Conservation (phyloP, 108 stramenopile genomes). For the Stephanodiscus minutulus region DNA sequence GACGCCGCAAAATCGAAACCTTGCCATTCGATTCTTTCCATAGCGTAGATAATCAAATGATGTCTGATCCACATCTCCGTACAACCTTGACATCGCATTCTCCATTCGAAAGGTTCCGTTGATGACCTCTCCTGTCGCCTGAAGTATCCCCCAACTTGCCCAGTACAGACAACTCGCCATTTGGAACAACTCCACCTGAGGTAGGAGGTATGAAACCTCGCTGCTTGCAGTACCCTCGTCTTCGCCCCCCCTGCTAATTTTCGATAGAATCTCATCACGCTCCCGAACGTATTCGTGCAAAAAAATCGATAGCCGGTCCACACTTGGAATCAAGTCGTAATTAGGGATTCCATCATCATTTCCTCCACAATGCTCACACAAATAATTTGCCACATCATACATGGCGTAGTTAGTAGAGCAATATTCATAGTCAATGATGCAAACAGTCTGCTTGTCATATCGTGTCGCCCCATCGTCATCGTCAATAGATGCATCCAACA, state of each 20-base stretch:
- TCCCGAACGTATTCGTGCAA: constrained; percentile 51
- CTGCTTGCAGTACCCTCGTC: not conserved
- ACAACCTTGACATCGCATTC: constrained; percentile 19
- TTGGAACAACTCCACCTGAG: constrained; percentile 64
- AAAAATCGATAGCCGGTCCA: constrained; percentile 49
- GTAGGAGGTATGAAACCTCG: constrained; percentile 29
- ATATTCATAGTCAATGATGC: constrained; percentile 90
- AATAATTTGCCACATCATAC: constrained; percentile 91
- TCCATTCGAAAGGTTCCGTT: constrained; percentile 55
- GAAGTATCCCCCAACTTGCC: constrained; percentile 86
- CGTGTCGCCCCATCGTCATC: not conserved
- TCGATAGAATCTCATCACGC: constrained; percentile 14
- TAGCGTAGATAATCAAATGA: constrained; percentile 39
- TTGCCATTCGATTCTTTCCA: constrained; percentile 36
- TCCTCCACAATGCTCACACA: constrained; percentile 86
- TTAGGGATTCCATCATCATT: constrained; percentile 64
- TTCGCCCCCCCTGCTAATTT: not conserved
- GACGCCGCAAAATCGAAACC: constrained; percentile 21
- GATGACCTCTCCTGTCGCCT: constrained; percentile 75
- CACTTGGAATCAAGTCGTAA: constrained; percentile 54
- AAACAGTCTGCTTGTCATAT: constrained; percentile 36
- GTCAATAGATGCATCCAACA: constrained; percentile 33
- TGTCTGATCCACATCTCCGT: constrained; percentile 11
- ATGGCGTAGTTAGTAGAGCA: constrained; percentile 72
- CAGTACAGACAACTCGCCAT: constrained; percentile 82